Base-by-base conservation (phyloP, 2,329 filamentous ascomycete genomes). In the Colletotrichum noveboracense region DNA sequence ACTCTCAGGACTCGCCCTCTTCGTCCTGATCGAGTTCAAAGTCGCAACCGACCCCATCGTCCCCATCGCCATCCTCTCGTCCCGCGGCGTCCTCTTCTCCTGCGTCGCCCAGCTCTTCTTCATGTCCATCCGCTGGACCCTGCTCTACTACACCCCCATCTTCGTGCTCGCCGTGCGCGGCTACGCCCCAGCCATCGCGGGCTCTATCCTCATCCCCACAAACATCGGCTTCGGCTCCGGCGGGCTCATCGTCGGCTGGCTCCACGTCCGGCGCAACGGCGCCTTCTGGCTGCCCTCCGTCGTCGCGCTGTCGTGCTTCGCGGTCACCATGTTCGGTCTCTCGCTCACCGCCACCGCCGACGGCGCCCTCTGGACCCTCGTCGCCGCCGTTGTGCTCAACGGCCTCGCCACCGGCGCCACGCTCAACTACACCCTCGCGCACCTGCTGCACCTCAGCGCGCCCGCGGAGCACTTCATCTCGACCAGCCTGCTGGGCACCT, bases 361-460 rank as follows among this genome's bases (percentile, higher is more conserved):
- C 7, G 88, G 90, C 2, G 86, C 90, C 0, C 85, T 89, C 3
- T 80, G 82, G 9, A 79, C 89, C 1, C 94, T 94, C 79, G 83
- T 96, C 8, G 76, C 88, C 6, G 84, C 90, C 18, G 89, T 95
- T 2, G 93, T 96, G 80, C 62, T 89, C 61, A 96, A 96, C 80
- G 95, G 95, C 1, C 86, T 96, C 58, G 89, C 90, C 77, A 94
- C 93, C 0, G 95, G 95, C 14, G 92, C 94, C 0, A 88, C 91
- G 7, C 86, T 96, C 73, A 97, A 96, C 83, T 97, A 97, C 84
- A 94, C 93, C 0, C 89, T 97, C 4, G 94, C 95, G 0, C 95
- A 97, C 80, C 83, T 96, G 7, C 88, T 97, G 6, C 94, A 97
- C 81, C 87, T 96, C 7, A 94, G 93, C 1, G 86, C 87, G 0